A percentile compares a stretch with the other conserved stretches of the same genome.
phyloP scores from a whole-genome alignment of 805 yeast genomes.

The Metschnikowia baotianmanensis region DNA sequence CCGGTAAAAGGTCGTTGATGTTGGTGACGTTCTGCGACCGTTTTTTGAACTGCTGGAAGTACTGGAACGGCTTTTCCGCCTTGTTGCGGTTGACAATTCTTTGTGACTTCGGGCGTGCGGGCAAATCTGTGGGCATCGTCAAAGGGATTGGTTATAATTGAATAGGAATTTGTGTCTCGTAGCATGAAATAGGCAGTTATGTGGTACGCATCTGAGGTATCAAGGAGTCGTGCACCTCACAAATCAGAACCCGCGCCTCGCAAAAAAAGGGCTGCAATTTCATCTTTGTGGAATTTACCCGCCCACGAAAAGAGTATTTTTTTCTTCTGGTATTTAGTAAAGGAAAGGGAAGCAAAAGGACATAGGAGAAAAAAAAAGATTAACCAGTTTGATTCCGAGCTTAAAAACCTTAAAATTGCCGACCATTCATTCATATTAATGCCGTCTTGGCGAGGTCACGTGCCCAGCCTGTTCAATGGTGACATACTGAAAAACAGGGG shows the following conservation, averaged over 20 bases:
- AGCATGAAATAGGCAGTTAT: background rate
- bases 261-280: no score
- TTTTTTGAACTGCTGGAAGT: slow-evolving; percentile 35
- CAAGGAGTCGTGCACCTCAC: slow-evolving; percentile 4
- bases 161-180: no score
- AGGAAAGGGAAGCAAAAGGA: no score
- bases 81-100: slow-evolving; percentile 26
- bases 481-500: no score
- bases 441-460: no score
- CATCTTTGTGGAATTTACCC: background rate
- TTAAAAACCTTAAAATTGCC: no score
- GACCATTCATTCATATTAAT: no score
- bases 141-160: background rate
- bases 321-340: no score
- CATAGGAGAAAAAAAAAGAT: no score
- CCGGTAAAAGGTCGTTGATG: slow-evolving; percentile 55
- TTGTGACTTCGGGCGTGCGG: slow-evolving; percentile 35
- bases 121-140: slow-evolving; percentile 22
- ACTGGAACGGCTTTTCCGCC: slow-evolving; percentile 23
- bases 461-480: no score
- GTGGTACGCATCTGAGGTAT: background rate
- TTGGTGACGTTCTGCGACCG: slow-evolving; percentile 32
- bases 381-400: no score
- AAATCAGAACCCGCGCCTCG: background rate
- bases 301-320: background rate